A percentile compares a stretch with the other conserved stretches of the same genome.
phyloP scores from a whole-genome alignment of 2,329 filamentous ascomycete genomes.

The Claviceps sp. region DNA sequence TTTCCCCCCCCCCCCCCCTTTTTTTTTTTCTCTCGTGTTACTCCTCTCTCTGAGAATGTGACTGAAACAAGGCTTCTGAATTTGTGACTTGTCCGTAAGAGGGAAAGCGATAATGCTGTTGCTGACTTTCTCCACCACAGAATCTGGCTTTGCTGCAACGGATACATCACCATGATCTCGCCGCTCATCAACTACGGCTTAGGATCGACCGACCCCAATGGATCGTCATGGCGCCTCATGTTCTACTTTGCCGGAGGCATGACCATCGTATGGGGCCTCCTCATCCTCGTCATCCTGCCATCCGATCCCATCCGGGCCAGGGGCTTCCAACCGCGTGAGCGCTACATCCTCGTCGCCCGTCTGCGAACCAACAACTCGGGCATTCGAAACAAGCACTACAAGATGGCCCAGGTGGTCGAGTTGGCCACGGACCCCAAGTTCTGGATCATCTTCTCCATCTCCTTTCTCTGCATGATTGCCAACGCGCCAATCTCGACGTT shows the following conservation, averaged over 20 bases:
- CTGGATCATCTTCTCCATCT: slow-evolving; percentile 42
- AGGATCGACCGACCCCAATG: slow-evolving; percentile 36
- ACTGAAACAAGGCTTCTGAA: not conserved
- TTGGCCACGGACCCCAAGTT: slow-evolving; percentile 24
- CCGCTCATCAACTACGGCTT: slow-evolving; percentile 45
- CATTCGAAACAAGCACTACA: slow-evolving; percentile 17
- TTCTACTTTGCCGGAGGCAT: slow-evolving; percentile 48
- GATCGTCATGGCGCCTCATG: slow-evolving; percentile 41
- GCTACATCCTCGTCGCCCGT: slow-evolving; percentile 30
- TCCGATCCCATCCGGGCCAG: slow-evolving; percentile 48
- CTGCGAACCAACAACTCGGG: slow-evolving; percentile 18
- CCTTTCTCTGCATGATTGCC: slow-evolving; percentile 26
- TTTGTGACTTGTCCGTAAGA: not conserved
- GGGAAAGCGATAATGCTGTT: not conserved
- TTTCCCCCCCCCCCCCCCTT: too few relatives aligned
- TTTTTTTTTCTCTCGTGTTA: not conserved
- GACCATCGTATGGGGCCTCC: slow-evolving; percentile 36
- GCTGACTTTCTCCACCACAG: slow-evolving; percentile 9
- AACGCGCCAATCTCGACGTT: slow-evolving; percentile 29
- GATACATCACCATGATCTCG: slow-evolving; percentile 47
- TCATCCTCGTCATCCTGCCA: slow-evolving; percentile 43
- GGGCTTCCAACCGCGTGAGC: slow-evolving; percentile 32
- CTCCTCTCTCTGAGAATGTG: not conserved
- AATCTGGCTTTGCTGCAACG: slow-evolving; percentile 26
- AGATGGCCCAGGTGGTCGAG: slow-evolving; percentile 30